Evolutionary conservation across 305 asterid genomes (phyloP), one percentile per base, ranked within the genome.

Genomic region (Fraxinus platypoda): DNA sequence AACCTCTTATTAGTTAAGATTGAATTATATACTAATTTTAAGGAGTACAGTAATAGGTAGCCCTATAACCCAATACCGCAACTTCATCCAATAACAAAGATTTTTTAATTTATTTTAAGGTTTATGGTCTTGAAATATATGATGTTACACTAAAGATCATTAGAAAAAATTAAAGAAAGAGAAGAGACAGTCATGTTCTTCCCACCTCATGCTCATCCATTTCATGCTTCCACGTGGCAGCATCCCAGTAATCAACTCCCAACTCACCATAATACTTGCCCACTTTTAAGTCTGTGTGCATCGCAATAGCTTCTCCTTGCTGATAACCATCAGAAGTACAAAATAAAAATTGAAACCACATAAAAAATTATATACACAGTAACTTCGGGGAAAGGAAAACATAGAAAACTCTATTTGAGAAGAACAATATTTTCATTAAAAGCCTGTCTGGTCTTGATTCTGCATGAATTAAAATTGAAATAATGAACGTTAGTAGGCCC

Each of bases 161-260:
- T 74, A 25, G 37, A 9, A 82, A 59, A 26, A 54, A 17, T 35
- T 2, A 25, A 62, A 68, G 11, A 74, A 33, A 68, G 66, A 78
- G 70, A 66, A 35, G n/a, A 62, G 7, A 49, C 31, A 13, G 77
- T 68, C 31, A 49, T 78, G 79, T 68, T 25, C 41, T 78, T 79
- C 90, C 62, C 76, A 93, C 97, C 93, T 95, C 95, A 23, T 87
- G 83, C 33, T 81, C 12, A 8, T 85, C 84, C 52, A 52, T 84
- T 86, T 94, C 81, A 0, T 77, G 43, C 78, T 85, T 80, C 99
- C 98, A 95, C 33, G 64, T 81, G 72, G 91, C 74, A 75, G 85
- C 92, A 86, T 93, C 92, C 97, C 97, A 95, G 77, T 4, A 95
- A 83, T 95, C 98, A 8, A 94, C 93, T 4, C 93, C 95, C 88